Percentiles rank a stretch among this genome's conserved stretches.
Conservation (phyloP, 2,329 filamentous ascomycete species). For the Curvularia sp. region DNA sequence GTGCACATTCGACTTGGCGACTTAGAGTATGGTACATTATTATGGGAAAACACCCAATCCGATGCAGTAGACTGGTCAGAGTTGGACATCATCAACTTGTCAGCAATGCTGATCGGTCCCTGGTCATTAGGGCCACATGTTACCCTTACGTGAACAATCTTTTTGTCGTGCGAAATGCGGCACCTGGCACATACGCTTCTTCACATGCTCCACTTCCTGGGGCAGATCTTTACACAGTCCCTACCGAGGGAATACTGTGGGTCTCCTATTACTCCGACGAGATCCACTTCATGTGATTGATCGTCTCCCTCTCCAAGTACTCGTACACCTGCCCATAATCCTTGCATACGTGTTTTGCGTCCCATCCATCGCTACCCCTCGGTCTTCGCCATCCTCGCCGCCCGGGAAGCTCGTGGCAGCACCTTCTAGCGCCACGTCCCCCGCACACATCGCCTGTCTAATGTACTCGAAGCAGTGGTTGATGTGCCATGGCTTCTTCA, state of each 20-base stretch:
- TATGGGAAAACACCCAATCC: background rate
- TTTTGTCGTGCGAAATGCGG: background rate
- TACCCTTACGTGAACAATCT: background rate
- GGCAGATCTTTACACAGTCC: background rate
- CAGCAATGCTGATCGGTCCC: background rate
- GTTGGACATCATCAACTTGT: background rate
- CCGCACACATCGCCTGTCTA: constrained; percentile 44
- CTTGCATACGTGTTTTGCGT: constrained; percentile 45
- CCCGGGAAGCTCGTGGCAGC: constrained; percentile 43
- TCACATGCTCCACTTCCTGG: constrained; percentile 3
- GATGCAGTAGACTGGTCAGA: background rate
- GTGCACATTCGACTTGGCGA: background rate
- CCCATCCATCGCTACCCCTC: constrained; percentile 47
- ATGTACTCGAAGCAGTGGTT: constrained; percentile 48
- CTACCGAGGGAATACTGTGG: background rate
- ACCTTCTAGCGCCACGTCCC: constrained; percentile 45
- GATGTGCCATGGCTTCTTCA: constrained; percentile 46
- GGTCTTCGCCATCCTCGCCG: constrained; percentile 32
- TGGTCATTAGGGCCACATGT: background rate
- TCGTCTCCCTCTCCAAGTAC: constrained; percentile 38
- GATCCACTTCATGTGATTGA: constrained; percentile 44
- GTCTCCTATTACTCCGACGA: constrained; percentile 19
- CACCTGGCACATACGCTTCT: background rate
- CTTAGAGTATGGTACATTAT: background rate
- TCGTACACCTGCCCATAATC: constrained; percentile 41